Evolutionary conservation across 1,284 basidiomycete species (phyloP), one percentile per base, ranked within the genome.

Genomic region (Tremellales sp.): DNA sequence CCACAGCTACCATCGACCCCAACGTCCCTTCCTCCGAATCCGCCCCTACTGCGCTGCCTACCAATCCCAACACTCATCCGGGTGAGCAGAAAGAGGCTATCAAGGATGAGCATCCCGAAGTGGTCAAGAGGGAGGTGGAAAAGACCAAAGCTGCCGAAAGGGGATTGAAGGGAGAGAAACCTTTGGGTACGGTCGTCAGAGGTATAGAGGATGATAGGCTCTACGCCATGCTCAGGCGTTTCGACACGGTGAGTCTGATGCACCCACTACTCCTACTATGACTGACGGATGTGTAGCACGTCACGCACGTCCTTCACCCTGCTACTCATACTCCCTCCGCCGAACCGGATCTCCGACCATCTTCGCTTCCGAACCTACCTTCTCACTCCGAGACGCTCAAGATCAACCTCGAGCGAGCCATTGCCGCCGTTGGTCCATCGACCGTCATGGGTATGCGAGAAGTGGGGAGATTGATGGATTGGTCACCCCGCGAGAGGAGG

Each of bases 341-440:
- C 33, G 68, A 77, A 47, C 76, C 75, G 12, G 76, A 76, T 49
- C 64, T 76, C 5, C 73, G 74, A 40, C 62, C 60, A 1, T 68
- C 72, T 4, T 63, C 61, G 3, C 66, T 75, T 11, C 74, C 75
- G 0, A 62, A 68, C 41, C 62, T 76, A 2, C 72, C 75, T 1
- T 76, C 68, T 47, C 69, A 75, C 53, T 68, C 70, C 1, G 75
- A 76, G 45, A 61, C 66, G 17, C 64, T 77, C 52, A 72, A 73
- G 54, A 64, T 77, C 21, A 80, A 79, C 49, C 63, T 82, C 15
- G 81, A 82, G 56, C 67, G 81, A 1, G 53, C 77, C 13, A 78
- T 81, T 55, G 77, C 78, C 48, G 76, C 75, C 3, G 69, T 80
- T 29, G 76, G 78, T 7, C 69, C 80, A 15, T 73, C 76, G 0